Evolutionary conservation across 2,329 filamentous ascomycete genomes (phyloP).

Genomic region (Trichophyton simii): DNA sequence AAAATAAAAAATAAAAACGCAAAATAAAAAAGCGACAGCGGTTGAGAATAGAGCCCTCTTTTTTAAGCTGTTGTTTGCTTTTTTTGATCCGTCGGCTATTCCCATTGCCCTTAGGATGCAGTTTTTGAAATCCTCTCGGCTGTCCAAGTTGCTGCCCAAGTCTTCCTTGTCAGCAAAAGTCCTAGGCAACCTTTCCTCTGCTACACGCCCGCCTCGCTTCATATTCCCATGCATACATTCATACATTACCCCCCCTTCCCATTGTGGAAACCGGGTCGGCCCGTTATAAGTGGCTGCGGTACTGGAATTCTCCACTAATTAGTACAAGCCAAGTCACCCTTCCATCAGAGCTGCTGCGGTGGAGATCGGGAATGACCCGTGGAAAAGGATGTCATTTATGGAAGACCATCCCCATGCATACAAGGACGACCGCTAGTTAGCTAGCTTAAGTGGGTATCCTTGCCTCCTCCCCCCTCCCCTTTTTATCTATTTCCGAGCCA

Average conservation of each 20-base stretch:
- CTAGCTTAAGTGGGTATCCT: background rate
- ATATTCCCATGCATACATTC: background rate
- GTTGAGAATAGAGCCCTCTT: background rate
- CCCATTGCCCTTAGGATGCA: background rate
- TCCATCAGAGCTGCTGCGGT: background rate
- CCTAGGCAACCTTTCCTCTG: background rate
- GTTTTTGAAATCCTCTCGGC: background rate
- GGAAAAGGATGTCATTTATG: background rate
- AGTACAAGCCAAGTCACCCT: background rate
- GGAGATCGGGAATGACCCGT: background rate
- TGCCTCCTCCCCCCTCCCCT: background rate
- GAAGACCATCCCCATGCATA: background rate
- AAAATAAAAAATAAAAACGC: background rate
- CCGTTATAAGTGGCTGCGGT: conserved; percentile 1
- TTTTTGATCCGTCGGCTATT: conserved; percentile 3
- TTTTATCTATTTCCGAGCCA: background rate
- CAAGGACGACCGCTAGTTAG: background rate
- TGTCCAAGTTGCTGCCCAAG: conserved; percentile 2
- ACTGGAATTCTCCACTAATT: conserved; percentile 2
- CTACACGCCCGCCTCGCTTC: background rate
- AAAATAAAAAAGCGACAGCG: background rate
- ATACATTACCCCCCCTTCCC: background rate
- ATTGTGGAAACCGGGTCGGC: conserved; percentile 4
- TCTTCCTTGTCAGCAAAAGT: background rate
- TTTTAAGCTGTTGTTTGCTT: background rate